Conservation (phyloP, 1,139 yeast genomes). For the Meyerozyma smithsonii region DNA sequence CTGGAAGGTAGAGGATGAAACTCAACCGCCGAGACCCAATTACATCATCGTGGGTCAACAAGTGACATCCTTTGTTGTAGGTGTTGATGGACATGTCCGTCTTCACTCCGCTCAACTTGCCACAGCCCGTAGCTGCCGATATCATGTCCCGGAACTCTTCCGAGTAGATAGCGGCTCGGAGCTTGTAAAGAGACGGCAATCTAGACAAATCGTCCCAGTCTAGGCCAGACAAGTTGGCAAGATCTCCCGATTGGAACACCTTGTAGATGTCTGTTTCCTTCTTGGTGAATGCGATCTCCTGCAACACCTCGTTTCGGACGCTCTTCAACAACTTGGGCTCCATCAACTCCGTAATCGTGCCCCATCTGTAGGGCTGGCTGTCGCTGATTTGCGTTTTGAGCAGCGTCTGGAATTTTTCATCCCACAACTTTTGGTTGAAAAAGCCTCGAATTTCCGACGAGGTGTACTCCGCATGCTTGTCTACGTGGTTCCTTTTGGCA, state of each 20-base stretch:
- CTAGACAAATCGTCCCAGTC: slow-evolving; percentile 69
- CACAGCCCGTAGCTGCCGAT: slow-evolving; percentile 82
- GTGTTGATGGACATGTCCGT: slow-evolving; percentile 92
- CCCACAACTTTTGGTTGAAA: slow-evolving; percentile 56
- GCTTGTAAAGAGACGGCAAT: slow-evolving; percentile 67
- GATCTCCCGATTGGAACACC: slow-evolving; percentile 91
- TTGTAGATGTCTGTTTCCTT: slow-evolving; percentile 97
- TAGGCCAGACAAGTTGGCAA: slow-evolving; percentile 87
- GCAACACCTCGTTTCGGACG: slow-evolving; percentile 80
- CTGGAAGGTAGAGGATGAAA: slow-evolving; percentile 87
- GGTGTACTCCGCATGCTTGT: slow-evolving; percentile 17
- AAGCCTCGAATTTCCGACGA: slow-evolving; percentile 40
- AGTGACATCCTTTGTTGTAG: slow-evolving; percentile 89
- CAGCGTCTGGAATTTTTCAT: slow-evolving; percentile 32
- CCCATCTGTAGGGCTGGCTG: slow-evolving; percentile 85
- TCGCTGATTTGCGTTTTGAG: slow-evolving; percentile 38
- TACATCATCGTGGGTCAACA: slow-evolving; percentile 94
- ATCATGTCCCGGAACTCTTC: slow-evolving; percentile 76
- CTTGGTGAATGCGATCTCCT: slow-evolving; percentile 81
- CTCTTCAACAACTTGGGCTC: slow-evolving; percentile 71
- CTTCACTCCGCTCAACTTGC: slow-evolving; percentile 80
- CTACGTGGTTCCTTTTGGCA: neutral
- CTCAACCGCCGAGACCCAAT: slow-evolving; percentile 93
- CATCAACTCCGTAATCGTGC: slow-evolving; percentile 68
- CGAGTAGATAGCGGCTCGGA: slow-evolving; percentile 85